phyloP scores from a whole-genome alignment of 306 rosid species.

The Vigna nakashimae region DNA sequence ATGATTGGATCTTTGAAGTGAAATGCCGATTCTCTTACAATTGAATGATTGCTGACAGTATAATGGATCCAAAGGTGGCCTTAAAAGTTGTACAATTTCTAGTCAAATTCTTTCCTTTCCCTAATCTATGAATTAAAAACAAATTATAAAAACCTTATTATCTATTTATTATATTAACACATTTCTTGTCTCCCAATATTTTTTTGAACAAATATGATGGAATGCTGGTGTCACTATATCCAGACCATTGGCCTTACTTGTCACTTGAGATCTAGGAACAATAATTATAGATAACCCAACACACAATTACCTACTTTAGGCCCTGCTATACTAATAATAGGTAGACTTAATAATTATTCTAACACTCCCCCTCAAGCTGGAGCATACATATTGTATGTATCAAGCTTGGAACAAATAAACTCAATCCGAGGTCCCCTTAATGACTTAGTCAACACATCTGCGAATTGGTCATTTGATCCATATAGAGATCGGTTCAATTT shows the following conservation, averaged over 20 bases:
- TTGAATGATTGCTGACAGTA: conserved; percentile 50
- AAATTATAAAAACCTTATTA: conserved; percentile 42
- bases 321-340: too few species aligned
- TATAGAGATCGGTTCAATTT: too few species aligned
- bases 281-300: too few species aligned
- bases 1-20: conserved; percentile 36
- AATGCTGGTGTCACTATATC: conserved; percentile 26
- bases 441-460: too few species aligned
- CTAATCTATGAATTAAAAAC: conserved; percentile 26
- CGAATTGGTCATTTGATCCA: too few species aligned
- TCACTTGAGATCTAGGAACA: too few species aligned
- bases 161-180: conserved; percentile 32
- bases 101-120: conserved; percentile 48
- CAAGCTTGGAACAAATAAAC: too few species aligned
- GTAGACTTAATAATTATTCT: too few species aligned
- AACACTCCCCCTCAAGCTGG: too few species aligned
- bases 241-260: not conserved
- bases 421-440: too few species aligned
- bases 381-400: too few species aligned
- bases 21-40: conserved; percentile 36
- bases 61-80: conserved; percentile 49
- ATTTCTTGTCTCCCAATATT: conserved; percentile 24
- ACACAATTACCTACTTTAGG: too few species aligned
- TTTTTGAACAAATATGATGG: conserved; percentile 29
- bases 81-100: conserved; percentile 46